These are phyloP conservation scores for Ricinus communis DNA, from an alignment of 345 rosid genomes.

Conservation along the genomic window DNA sequence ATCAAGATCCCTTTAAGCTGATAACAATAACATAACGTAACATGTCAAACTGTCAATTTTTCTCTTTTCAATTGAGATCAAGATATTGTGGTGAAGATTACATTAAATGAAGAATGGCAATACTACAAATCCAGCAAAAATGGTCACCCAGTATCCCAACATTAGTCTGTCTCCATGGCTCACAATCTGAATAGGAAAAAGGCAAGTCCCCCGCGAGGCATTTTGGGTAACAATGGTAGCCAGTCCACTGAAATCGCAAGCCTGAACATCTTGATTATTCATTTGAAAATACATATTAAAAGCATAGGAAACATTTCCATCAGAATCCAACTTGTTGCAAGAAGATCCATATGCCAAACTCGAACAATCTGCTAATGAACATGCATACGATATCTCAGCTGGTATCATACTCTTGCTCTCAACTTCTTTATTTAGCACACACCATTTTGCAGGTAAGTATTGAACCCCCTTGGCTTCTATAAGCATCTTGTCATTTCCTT, in stretches of 20 bases:
- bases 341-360: conserved; percentile 37
- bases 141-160: neutral
- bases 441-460: conserved; percentile 64
- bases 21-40: too few relatives aligned
- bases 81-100: neutral
- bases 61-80: too few relatives aligned
- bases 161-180: conserved; percentile 34
- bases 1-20: too few relatives aligned
- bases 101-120: conserved; percentile 14
- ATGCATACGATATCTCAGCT: conserved; percentile 46
- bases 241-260: conserved; percentile 67
- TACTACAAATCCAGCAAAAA: conserved; percentile 8
- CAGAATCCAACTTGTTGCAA: conserved; percentile 37
- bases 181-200: conserved; percentile 60
- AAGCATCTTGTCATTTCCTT: conserved; percentile 46
- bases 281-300: conserved; percentile 73
- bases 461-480: conserved; percentile 60
- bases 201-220: conserved; percentile 43
- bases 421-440: conserved; percentile 39
- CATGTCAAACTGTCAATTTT: too few relatives aligned
- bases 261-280: conserved; percentile 49
- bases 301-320: conserved; percentile 55
- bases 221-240: conserved; percentile 45
- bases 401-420: conserved; percentile 11
- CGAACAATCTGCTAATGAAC: conserved; percentile 60